phyloP scores from a whole-genome alignment of 139 green algal genomes.

The Chlorella sp. region DNA sequence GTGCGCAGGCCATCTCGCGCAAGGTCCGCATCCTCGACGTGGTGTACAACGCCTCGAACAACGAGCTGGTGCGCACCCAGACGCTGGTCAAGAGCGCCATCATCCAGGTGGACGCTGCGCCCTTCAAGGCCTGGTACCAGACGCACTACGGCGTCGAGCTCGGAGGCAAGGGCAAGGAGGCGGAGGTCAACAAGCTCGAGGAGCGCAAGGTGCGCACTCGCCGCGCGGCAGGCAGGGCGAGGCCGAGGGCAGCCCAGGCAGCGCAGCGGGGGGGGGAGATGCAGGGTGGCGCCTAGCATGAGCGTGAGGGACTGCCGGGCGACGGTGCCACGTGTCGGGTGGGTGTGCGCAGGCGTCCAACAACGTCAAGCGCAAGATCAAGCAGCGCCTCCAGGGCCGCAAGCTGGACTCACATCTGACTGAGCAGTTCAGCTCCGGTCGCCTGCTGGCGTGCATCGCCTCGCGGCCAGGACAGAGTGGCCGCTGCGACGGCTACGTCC shows the following conservation, averaged over 20 bases:
- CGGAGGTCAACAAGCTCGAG: constrained; percentile 28
- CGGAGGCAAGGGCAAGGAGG: constrained; percentile 69
- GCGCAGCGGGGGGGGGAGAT: background rate
- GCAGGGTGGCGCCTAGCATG: background rate
- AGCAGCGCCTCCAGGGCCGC: constrained; percentile 46
- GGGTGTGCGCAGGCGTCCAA: constrained; percentile 59
- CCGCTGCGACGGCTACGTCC: constrained; percentile 82
- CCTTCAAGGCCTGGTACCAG: constrained; percentile 94
- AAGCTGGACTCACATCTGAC: constrained; percentile 79
- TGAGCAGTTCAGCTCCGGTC: constrained; percentile 88
- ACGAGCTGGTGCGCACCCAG: constrained; percentile 98
- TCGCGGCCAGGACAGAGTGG: constrained; percentile 77
- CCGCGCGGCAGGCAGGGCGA: too few species aligned
- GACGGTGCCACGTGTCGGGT: background rate
- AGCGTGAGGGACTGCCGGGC: background rate
- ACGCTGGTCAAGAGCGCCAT: constrained; percentile 98
- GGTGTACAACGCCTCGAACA: constrained; percentile 98
- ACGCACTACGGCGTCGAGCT: constrained; percentile 96
- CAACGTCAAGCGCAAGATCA: constrained; percentile 83
- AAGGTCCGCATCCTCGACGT: constrained; percentile 97
- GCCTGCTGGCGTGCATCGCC: constrained; percentile 81
- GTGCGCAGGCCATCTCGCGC: constrained; percentile 79
- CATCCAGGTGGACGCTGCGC: constrained; percentile 88
- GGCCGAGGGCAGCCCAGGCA: background rate
- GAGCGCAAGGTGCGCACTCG: constrained; percentile 41